These are phyloP conservation scores for Eragrostis tef DNA, from an alignment of 202 grass and related monocot species.

Conservation along the genomic window DNA sequence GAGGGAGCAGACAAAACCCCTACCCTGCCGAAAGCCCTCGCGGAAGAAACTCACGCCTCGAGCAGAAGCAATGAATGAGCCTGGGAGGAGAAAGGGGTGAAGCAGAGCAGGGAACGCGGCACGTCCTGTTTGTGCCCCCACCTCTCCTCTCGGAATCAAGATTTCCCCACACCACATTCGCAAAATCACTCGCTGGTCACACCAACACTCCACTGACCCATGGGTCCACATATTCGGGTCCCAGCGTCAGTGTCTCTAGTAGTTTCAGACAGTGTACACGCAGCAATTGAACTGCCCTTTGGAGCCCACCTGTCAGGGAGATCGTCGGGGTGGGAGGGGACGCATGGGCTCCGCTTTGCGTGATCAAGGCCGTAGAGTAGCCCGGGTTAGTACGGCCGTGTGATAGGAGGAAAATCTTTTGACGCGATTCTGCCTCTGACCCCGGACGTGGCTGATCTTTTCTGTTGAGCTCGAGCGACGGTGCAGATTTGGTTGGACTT, in stretches of 20 bases:
- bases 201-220: accelerated
- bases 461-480: neutral
- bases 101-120: neutral
- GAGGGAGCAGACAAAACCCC: neutral
- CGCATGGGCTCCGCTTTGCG: neutral
- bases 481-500: neutral
- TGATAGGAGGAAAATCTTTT: neutral
- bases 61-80: neutral
- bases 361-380: neutral
- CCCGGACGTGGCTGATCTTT: neutral
- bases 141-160: neutral
- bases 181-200: neutral
- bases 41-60: neutral
- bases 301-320: slow-evolving; percentile 5
- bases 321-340: neutral
- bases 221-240: accelerated
- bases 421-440: neutral
- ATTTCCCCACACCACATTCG: neutral
- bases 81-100: neutral
- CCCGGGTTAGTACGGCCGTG: neutral
- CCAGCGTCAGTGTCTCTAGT: neutral
- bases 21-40: slow-evolving; percentile 6
- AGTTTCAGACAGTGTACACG: neutral
- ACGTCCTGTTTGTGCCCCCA: neutral
- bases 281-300: no score